Evolutionary conservation across 1,284 basidiomycete genomes (phyloP).

Genomic region (Ceratobasidium sp.): DNA sequence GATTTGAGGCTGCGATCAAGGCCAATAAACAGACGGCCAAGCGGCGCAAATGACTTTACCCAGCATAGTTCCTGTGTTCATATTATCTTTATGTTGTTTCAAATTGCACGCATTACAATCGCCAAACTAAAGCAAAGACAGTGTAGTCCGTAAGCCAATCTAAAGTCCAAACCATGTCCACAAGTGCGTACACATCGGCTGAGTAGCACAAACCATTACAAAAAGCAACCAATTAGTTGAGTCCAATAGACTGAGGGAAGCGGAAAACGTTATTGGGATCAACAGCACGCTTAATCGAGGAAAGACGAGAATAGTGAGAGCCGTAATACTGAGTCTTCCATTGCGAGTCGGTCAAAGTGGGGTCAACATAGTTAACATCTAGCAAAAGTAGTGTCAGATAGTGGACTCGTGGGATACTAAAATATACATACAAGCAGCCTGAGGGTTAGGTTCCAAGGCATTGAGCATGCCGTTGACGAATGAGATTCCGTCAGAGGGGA

Average conservation of each 20-base stretch:
- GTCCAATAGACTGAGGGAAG: constrained; percentile 43
- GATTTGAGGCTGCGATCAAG: constrained; percentile 77
- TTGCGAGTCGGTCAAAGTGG: constrained; percentile 40
- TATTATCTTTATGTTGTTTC: not conserved
- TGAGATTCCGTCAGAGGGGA: constrained; percentile 46
- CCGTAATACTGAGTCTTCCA: constrained; percentile 44
- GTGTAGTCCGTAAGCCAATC: constrained; percentile 1
- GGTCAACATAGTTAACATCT: constrained; percentile 45
- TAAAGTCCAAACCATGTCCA: not conserved
- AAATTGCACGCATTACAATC: not conserved
- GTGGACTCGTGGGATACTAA: not conserved
- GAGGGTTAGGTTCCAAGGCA: constrained; percentile 36
- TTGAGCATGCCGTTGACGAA: constrained; percentile 46
- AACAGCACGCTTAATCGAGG: constrained; percentile 40
- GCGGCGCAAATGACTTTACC: constrained; percentile 6
- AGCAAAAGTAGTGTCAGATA: not conserved
- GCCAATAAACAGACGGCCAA: constrained; percentile 44
- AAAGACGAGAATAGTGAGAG: constrained; percentile 41
- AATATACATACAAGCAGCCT: constrained; percentile 42
- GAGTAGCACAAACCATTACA: not conserved
- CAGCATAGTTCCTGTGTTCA: not conserved
- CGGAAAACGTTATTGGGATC: constrained; percentile 44
- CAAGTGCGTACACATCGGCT: not conserved
- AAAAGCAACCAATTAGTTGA: not conserved
- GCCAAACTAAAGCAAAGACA: not conserved